These are phyloP conservation scores for Leucocoprinus leucothites DNA, from an alignment of 768 basidiomycete species.

Conservation along the genomic window DNA sequence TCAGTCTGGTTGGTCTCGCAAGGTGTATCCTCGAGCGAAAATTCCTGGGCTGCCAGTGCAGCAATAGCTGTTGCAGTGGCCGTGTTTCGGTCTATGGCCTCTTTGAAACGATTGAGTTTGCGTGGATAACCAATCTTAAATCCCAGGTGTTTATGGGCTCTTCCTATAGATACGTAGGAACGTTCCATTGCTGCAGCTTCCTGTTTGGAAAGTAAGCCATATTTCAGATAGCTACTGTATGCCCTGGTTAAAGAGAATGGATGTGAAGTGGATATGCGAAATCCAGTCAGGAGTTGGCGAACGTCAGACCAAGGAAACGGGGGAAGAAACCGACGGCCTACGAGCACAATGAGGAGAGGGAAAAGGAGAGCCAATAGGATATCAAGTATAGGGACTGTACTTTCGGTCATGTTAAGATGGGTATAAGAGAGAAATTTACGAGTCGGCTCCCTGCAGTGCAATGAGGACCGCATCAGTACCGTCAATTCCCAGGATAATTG, in stretches of 20 bases:
- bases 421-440: too few species aligned
- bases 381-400: slow-evolving; percentile 25
- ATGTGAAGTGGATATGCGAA: slow-evolving; percentile 18
- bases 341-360: slow-evolving; percentile 33
- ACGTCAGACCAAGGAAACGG: slow-evolving; percentile 25
- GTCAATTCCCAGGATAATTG: too few species aligned
- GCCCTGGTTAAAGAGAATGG: slow-evolving; percentile 45
- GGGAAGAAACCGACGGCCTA: slow-evolving; percentile 24
- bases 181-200: slow-evolving; percentile 40
- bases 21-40: slow-evolving; percentile 17
- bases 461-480: too few species aligned
- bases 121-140: slow-evolving; percentile 50
- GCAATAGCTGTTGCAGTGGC: slow-evolving; percentile 39
- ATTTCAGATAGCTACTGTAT: slow-evolving; percentile 40
- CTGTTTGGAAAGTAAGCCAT: slow-evolving; percentile 34
- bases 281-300: slow-evolving; percentile 23
- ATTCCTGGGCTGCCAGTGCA: slow-evolving; percentile 23
- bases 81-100: slow-evolving; percentile 37
- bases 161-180: slow-evolving; percentile 41
- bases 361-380: slow-evolving; percentile 33
- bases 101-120: slow-evolving; percentile 45
- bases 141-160: slow-evolving; percentile 45
- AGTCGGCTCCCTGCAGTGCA: too few species aligned
- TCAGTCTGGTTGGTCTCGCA: slow-evolving; percentile 27
- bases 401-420: not conserved